phyloP scores from a whole-genome alignment of 352 stramenopile genomes.

The Globisporangium mamillatum region DNA sequence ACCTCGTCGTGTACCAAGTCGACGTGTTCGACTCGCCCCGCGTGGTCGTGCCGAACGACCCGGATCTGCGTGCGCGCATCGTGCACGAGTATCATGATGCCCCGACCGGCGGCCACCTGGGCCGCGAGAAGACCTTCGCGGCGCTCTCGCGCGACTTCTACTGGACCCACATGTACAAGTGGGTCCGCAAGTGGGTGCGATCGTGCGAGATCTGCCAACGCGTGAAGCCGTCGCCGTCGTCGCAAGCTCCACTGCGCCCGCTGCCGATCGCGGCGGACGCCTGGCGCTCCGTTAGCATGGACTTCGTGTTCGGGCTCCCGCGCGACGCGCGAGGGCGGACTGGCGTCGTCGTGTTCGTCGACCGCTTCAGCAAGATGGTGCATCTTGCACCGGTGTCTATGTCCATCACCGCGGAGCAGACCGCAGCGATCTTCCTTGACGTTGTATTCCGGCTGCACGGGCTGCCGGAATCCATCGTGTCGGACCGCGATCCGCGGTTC shows the following conservation, averaged over 20 bases:
- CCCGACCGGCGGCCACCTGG: conserved; percentile 19
- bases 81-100: conserved; percentile 22
- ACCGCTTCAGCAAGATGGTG: conserved; percentile 31
- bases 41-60: background rate
- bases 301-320: conserved; percentile 9
- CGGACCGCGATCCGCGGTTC: conserved; percentile 16
- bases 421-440: conserved; percentile 26
- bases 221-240: conserved; percentile 13
- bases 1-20: too few relatives aligned
- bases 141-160: conserved; percentile 17
- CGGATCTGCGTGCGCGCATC: conserved; percentile 4
- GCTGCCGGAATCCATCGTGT: conserved; percentile 19
- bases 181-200: conserved; percentile 25
- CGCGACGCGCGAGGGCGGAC: conserved; percentile 7
- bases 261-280: conserved; percentile 1
- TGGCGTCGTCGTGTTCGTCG: conserved; percentile 26
- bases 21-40: too few relatives aligned
- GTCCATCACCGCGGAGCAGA: conserved; percentile 18
- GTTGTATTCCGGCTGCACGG: conserved; percentile 21
- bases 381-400: conserved; percentile 14
- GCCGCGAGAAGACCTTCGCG: conserved; percentile 26
- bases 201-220: conserved; percentile 30
- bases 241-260: conserved; percentile 9
- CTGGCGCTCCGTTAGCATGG: conserved; percentile 1
- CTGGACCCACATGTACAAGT: conserved; percentile 32